Evolutionary conservation across 2,329 filamentous ascomycete species (phyloP).

Genomic region (Talaromyces sp.): DNA sequence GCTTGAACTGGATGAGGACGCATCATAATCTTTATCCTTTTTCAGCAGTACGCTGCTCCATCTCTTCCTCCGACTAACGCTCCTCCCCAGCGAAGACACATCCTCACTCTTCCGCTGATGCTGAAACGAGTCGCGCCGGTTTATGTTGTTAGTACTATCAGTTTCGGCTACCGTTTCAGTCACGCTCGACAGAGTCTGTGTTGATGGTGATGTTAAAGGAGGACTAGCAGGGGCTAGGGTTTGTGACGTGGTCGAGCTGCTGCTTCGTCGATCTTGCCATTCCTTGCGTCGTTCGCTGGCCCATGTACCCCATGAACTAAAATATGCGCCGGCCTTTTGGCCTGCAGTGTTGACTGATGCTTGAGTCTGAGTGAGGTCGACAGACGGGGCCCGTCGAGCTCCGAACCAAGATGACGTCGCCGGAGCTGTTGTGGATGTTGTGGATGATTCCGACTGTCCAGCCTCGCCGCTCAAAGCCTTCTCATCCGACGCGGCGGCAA

Average conservation of each 20-base stretch:
- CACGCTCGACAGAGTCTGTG: slow-evolving; percentile 9
- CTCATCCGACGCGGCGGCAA: slow-evolving; percentile 18
- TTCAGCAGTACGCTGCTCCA: slow-evolving; percentile 10
- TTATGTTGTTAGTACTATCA: neutral
- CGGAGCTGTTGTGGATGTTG: slow-evolving; percentile 7
- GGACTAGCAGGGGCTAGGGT: neutral
- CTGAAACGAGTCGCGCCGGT: neutral
- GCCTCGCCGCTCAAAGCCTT: slow-evolving; percentile 18
- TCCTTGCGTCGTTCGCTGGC: slow-evolving; percentile 45
- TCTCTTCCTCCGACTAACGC: slow-evolving; percentile 9
- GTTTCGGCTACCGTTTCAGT: neutral
- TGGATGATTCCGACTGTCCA: slow-evolving; percentile 6
- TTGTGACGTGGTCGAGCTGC: slow-evolving; percentile 17
- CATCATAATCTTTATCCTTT: slow-evolving; percentile 1
- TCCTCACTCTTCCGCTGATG: neutral
- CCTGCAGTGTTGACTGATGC: slow-evolving; percentile 50
- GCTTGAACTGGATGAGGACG: neutral
- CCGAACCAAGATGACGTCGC: slow-evolving; percentile 21
- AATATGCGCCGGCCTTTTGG: slow-evolving; percentile 55
- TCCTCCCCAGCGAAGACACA: neutral
- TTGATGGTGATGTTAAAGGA: neutral
- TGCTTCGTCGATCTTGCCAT: slow-evolving; percentile 37
- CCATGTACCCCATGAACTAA: slow-evolving; percentile 60
- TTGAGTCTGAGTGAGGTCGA: slow-evolving; percentile 52
- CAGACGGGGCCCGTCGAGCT: slow-evolving; percentile 25